Evolutionary conservation across 2,329 filamentous ascomycete genomes (phyloP), one percentile per base, ranked within the genome.

Genomic region (Aspergillus brasiliensis): DNA sequence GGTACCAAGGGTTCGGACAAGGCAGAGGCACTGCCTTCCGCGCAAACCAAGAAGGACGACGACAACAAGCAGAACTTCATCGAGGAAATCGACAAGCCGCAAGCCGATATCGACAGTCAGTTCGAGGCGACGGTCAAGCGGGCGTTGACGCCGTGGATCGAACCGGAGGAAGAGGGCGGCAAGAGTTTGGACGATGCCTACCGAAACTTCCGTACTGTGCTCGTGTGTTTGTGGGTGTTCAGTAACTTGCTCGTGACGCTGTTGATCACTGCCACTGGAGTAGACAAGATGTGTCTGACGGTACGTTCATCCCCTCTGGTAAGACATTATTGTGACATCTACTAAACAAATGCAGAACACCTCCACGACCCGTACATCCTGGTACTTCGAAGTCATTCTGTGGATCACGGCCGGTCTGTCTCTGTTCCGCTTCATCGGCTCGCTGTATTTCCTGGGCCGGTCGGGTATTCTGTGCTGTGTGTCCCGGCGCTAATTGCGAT

Each of bases 1-100:
- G 95, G 95, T 86, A 99, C 95, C 81, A 99, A 99, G 85, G 95
- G 95, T 74, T 91, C 95, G 5, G 95, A 99, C 82, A 97, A 96
- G 81, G 88, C 90, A 37, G 95, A 98, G 75, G 91, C 91, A 23
- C 84, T 99, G 21, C 95, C 95, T 0, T 96, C 95, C 37, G 95
- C 91, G 4, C 87, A 90, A 68, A 91, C 94, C 15, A 89, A 88
- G 69, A 97, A 97, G 81, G 89, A 89, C 57, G 94, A 95, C 34
- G 52, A 55, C 75, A 91, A 95, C 68, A 96, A 97, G 73, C 88
- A 88, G 3, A 85, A 84, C 1, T 90, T 97, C 27, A 92, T 99
- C 21, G 95, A 98, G 78, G 95, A 98, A 85, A 88, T 96, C 38
- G 95, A 98, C 75, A 90, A 96, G 80, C 91, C 95, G 23, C 95